These are phyloP conservation scores for Yamadazyma epiphylla DNA, from an alignment of 1,139 yeast genomes.

Conservation along the genomic window DNA sequence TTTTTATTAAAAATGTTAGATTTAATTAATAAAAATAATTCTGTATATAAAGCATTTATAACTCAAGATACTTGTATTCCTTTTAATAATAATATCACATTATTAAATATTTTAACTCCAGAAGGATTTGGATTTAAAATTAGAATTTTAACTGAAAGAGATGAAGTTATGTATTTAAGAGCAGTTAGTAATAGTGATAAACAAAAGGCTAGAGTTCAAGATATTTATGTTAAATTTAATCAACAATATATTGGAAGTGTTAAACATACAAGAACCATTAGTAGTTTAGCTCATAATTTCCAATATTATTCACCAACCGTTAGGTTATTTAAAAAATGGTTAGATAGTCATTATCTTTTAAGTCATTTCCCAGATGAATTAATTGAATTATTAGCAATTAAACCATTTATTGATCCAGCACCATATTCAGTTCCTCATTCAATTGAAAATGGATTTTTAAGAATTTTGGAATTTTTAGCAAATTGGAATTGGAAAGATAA, in stretches of 20 bases:
- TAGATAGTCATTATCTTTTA: constrained; percentile 65
- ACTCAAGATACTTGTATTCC: constrained; percentile 66
- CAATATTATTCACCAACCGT: constrained; percentile 78
- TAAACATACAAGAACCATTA: constrained; percentile 79
- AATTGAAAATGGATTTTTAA: constrained; percentile 74
- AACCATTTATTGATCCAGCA: constrained; percentile 82
- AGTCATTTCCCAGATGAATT: constrained; percentile 73
- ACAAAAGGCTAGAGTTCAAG: constrained; percentile 57
- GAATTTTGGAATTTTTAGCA: constrained; percentile 67
- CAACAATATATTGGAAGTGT: constrained; percentile 65
- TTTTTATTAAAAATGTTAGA: constrained; percentile 74
- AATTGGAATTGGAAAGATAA: constrained; percentile 95
- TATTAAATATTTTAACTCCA: constrained; percentile 69
- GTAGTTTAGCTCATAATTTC: constrained; percentile 66
- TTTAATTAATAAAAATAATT: constrained; percentile 40
- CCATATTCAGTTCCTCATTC: constrained; percentile 81
- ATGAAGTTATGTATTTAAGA: constrained; percentile 66
- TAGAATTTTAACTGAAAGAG: constrained; percentile 76
- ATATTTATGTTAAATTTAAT: constrained; percentile 60
- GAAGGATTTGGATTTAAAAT: constrained; percentile 83
- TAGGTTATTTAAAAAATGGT: constrained; percentile 83
- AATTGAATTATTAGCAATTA: constrained; percentile 75
- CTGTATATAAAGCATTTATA: constrained; percentile 54
- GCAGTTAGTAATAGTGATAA: constrained; percentile 64
- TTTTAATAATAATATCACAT: constrained; percentile 54